phyloP scores from a whole-genome alignment of 139 green algal genomes.

The Micractinium conductrix region DNA sequence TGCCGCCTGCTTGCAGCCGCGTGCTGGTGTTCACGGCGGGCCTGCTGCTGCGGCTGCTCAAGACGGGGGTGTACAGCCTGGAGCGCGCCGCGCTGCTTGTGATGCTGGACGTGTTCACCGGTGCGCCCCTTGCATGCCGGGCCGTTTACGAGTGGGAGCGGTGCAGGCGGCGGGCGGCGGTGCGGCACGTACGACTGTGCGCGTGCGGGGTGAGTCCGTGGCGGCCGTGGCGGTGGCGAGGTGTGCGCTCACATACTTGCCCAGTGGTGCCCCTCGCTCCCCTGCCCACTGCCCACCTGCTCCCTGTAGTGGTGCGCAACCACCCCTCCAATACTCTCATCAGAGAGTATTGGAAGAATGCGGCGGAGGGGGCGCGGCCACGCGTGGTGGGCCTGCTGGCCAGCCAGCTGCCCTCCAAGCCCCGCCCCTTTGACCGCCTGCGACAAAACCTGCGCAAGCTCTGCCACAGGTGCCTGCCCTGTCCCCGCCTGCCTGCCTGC shows the following conservation, averaged over 20 bases:
- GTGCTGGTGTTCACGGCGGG: constrained; percentile 50
- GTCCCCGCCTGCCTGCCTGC: too few species aligned
- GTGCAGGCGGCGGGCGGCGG: too few species aligned
- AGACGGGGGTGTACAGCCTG: constrained; percentile 39
- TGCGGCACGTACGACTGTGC: too few species aligned
- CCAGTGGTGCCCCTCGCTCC: background rate
- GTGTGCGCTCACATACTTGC: too few species aligned
- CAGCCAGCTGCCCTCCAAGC: constrained; percentile 40
- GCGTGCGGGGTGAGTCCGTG: too few species aligned
- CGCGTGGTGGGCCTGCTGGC: constrained; percentile 45
- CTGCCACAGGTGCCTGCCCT: too few species aligned
- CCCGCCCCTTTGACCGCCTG: constrained; percentile 50
- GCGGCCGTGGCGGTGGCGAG: too few species aligned
- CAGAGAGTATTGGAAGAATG: constrained; percentile 22
- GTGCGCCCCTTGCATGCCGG: too few species aligned
- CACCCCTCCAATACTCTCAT: constrained; percentile 49
- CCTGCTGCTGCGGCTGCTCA: constrained; percentile 47
- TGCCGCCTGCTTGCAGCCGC: background rate
- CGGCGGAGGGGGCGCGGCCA: constrained; percentile 7
- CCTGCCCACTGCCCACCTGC: background rate
- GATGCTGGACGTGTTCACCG: constrained; percentile 40
- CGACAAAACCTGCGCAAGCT: constrained; percentile 51
- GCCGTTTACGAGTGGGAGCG: too few species aligned
- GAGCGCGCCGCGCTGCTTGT: constrained; percentile 32
- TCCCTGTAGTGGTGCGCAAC: constrained; percentile 37